Evolutionary conservation across 2,329 filamentous ascomycete species (phyloP).

Genomic region (Phaeosphaeria sp.): DNA sequence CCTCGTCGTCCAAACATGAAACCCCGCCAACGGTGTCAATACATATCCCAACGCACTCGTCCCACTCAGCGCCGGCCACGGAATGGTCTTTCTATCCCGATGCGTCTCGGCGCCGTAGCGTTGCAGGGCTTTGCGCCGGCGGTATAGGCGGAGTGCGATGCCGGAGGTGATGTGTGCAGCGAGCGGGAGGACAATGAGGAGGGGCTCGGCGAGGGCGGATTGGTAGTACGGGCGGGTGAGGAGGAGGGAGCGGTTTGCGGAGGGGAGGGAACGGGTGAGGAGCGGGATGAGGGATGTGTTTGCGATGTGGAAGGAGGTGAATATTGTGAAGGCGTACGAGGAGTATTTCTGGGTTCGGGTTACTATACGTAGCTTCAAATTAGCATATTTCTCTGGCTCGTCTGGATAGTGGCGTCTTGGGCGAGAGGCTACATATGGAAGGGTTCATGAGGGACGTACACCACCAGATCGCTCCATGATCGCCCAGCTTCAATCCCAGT

Average conservation of each 20-base stretch:
- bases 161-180: constrained; percentile 79
- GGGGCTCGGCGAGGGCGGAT: constrained; percentile 74
- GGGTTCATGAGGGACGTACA: constrained; percentile 62
- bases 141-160: constrained; percentile 75
- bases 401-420: background rate
- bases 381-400: background rate
- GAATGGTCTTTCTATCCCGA: constrained; percentile 55
- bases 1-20: constrained; percentile 79
- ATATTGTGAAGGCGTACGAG: constrained; percentile 65
- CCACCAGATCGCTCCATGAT: constrained; percentile 78
- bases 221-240: constrained; percentile 94
- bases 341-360: constrained; percentile 85
- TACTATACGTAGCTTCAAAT: constrained; percentile 55
- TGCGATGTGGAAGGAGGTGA: constrained; percentile 52
- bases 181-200: constrained; percentile 78
- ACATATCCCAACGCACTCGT: constrained; percentile 76
- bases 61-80: constrained; percentile 75
- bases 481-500: constrained; percentile 63
- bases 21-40: constrained; percentile 68
- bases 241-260: constrained; percentile 83
- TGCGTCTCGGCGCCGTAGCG: constrained; percentile 76
- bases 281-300: constrained; percentile 55
- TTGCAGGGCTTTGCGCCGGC: constrained; percentile 72
- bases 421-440: background rate
- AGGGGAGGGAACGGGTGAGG: constrained; percentile 60